These are phyloP conservation scores for Aegilops speltoides DNA, from an alignment of 176 grass and related monocot genomes.

Conservation along the genomic window DNA sequence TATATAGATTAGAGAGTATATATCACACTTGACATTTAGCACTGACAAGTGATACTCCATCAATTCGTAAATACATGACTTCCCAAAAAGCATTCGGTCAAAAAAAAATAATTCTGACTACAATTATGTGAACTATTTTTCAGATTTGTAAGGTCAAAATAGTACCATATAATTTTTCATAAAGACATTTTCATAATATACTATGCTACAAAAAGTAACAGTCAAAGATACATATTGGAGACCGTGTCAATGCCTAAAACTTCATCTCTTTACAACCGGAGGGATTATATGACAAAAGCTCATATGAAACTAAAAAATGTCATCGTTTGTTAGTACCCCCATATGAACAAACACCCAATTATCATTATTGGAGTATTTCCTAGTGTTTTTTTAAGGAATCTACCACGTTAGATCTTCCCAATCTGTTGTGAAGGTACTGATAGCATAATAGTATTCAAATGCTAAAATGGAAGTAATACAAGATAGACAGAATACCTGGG, in stretches of 20 bases:
- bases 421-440: not conserved
- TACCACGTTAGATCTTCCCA: too few species aligned
- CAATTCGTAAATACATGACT: not conserved
- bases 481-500: constrained; percentile 64
- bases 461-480: constrained; percentile 29
- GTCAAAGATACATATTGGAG: constrained; percentile 8
- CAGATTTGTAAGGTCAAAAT: too few species aligned
- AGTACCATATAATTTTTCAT: too few species aligned
- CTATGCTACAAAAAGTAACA: not conserved
- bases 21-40: not conserved
- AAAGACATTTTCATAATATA: too few species aligned
- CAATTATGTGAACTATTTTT: too few species aligned
- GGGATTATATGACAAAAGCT: not conserved
- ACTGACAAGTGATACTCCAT: not conserved
- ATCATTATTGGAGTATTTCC: not conserved
- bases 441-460: constrained; percentile 27
- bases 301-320: not conserved
- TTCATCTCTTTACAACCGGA: not conserved
- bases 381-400: not conserved
- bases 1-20: not conserved
- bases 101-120: not conserved
- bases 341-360: not conserved
- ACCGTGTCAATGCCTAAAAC: not conserved
- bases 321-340: constrained; percentile 3
- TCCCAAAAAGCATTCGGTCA: not conserved